Evolutionary conservation across 73 alveolate genomes (phyloP).

Genomic region (Loxodes magnus): DNA sequence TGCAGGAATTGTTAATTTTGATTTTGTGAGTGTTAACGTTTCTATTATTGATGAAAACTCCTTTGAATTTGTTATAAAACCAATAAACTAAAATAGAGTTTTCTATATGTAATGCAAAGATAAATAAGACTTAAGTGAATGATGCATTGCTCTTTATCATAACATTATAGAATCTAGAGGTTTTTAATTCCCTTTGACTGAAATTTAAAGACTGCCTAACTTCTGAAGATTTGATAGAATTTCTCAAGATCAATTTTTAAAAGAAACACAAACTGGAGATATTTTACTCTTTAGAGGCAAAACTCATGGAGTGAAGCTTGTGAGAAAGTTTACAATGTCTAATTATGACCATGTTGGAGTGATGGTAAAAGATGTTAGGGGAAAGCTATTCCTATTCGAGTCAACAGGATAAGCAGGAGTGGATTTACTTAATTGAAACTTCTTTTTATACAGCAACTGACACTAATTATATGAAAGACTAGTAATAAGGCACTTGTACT

Average conservation of each 20-base stretch:
- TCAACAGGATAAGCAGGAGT: constrained; percentile 33
- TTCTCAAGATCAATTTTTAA: constrained; percentile 14
- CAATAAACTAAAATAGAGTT: background rate
- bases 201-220: background rate
- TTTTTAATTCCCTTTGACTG: background rate
- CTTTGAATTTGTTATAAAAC: background rate
- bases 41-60: background rate
- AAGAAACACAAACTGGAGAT: constrained; percentile 23
- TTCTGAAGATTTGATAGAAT: constrained; percentile 16
- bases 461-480: constrained; percentile 37
- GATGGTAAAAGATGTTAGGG: constrained; percentile 12
- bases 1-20: background rate
- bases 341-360: constrained; percentile 34
- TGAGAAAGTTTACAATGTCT: constrained; percentile 15
- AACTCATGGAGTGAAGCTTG: constrained; percentile 16
- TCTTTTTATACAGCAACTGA: constrained; percentile 22
- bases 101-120: background rate
- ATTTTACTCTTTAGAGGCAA: constrained; percentile 27
- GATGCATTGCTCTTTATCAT: background rate
- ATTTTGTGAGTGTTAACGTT: background rate
- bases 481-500: constrained; percentile 30
- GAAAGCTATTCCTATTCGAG: constrained; percentile 13
- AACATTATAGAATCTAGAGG: constrained; percentile 3
- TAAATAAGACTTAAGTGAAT: background rate
- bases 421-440: constrained; percentile 12